Evolutionary conservation across 257 asterid genomes (phyloP), one percentile per base, ranked within the genome.

Genomic region (Paulownia fortunei): DNA sequence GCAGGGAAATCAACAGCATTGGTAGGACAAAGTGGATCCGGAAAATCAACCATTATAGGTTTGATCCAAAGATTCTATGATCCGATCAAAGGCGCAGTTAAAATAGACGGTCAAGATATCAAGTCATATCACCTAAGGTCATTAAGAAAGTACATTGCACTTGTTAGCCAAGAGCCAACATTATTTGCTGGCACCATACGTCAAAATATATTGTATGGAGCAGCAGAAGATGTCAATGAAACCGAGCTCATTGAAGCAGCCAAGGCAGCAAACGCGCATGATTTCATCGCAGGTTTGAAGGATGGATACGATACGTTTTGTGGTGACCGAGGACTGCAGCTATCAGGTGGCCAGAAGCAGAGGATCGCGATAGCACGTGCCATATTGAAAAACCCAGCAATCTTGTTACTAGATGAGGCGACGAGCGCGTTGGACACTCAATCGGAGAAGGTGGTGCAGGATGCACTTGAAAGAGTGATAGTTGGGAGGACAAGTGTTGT

Each of bases 321-420:
- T 32, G 97, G 97, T 0, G 97, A 91, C 32, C 74, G 89, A 52
- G 97, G 97, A 37, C 32, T 86, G 62, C 97, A 91, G 52, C 83
- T 91, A 26, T 91, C 97, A 0, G 97, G 94, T 5, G 96, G 96
- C 2, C 96, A 91, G n/a, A n/a, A n/a, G n/a, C n/a, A n/a, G n/a
- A n/a, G n/a, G n/a, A n/a, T n/a, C n/a, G n/a, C n/a, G n/a, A n/a
- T n/a, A n/a, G n/a, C n/a, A n/a, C n/a, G n/a, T n/a, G n/a, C n/a
- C n/a, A n/a, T n/a, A n/a, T n/a, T n/a, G n/a, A n/a, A n/a, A n/a
- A n/a, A n/a, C n/a, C n/a, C n/a, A n/a, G n/a, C n/a, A n/a, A n/a
- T n/a, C n/a, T n/a, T n/a, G n/a, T n/a, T n/a, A n/a, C n/a, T n/a
- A n/a, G n/a, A n/a, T n/a, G n/a, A n/a, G n/a, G n/a, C n/a, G n/a